Evolutionary conservation across 441 rosid genomes (phyloP), one percentile per base, ranked within the genome.

Genomic region (Pelargonium australe): DNA sequence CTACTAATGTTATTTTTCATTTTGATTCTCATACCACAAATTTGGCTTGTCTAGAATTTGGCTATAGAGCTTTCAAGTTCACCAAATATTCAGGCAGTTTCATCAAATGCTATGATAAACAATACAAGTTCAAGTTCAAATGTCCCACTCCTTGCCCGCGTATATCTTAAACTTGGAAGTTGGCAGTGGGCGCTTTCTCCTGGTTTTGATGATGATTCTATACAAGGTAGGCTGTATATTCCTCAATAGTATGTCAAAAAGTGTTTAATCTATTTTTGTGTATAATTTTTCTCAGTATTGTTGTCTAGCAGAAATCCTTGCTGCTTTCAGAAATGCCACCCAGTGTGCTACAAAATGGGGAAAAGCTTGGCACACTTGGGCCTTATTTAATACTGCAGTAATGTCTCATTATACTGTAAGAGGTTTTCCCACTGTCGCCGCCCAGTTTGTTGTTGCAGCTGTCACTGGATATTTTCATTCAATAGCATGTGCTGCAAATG

Each of bases 341-440:
- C 85, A 81, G 23, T 96, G 74, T 77, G 97, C 97, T 28, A 71
- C 89, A 65, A 85, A 91, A 80, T 93, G 99, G 99, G 88, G 87
- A 55, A 96, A 89, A 80, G 97, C 98, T 84, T 96, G 99, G 99
- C 99, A 96, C 69, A 81, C 80, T 44, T 96, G 98, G 99, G 99
- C 99, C 60, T 81, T 96, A 81, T 96, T 96, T 81, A 96, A 93
- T 78, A 93, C 99, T 9, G 97, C 95, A 49, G 99, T 89, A 65
- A 96, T 96, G 97, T 93, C 99, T 63, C 95, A 93, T 80, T 96
- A 93, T 73, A 88, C 94, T 43, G 17, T 84, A 62, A 85, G 84
- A 83, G 90, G 96, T 67, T 80, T 78, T 75, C 84, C 88, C 47
- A 43, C 69, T 63, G 73, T 79, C 58, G 91, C 96, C 47, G 84